Evolutionary conservation across 495 filamentous ascomycete genomes (phyloP), one percentile per base, ranked within the genome.

Genomic region (Aspergillus ostianus): DNA sequence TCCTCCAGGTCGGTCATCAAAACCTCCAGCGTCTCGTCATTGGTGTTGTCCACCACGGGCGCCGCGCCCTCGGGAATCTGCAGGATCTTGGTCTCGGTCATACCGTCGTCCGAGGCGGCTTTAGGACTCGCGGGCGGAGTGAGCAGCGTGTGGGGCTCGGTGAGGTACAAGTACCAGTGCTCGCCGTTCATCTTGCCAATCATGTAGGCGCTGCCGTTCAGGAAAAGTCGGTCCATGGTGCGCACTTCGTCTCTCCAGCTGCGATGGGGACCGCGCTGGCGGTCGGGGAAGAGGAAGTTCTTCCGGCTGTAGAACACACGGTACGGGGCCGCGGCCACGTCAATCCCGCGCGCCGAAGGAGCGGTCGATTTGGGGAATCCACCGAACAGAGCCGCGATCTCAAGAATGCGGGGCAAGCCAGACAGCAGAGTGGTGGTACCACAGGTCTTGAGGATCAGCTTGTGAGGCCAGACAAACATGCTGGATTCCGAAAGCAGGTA

Each of bases 101-200:
- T 78, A 36, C 72, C 59, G 21, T 72, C 72, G 46, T 74, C 68
- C 19, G 65, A 70, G 30, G 84, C 79, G 51, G 70, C 72, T 41
- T 79, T 77, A 1, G 94, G 93, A 19, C 88, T 96, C 8, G 85
- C 78, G 57, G 95, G 94, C 13, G 93, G 95, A 1, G 92, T 97
- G 57, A 97, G 81, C 62, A 85, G 73, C 10, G 82, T 88, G 68
- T 88, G 83, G 18, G 95, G 92, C 54, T 90, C 88, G 32, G 95
- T 99, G 70, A 97, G 84, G 73, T 98, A 99, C 45, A 99, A 79
- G 68, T 98, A 98, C 95, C 95, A 99, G 68, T 99, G 95, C 75
- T 98, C 95, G 60, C 94, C 93, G 68, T 99, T 99, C 92, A 98
- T 97, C 74, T 96, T 97, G 64, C 95, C 95, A 61, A 99, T 94